Evolutionary conservation across 768 basidiomycete species (phyloP).

Genomic region (Melanogaster broomeanus): DNA sequence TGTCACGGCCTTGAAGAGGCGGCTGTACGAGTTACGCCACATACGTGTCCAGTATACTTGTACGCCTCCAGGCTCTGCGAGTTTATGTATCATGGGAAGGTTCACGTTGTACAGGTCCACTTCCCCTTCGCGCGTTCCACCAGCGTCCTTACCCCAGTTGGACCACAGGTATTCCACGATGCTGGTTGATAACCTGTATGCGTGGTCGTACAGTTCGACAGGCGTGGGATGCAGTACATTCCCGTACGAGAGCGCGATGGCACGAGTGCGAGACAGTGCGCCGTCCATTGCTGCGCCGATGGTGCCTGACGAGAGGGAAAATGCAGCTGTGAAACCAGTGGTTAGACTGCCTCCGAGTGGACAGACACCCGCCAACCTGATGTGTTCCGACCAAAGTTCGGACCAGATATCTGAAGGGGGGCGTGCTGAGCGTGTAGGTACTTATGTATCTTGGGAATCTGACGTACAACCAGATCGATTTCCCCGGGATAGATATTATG

Average conservation of each 20-base stretch:
- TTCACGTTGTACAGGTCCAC: conserved; percentile 88
- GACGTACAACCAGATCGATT: conserved; percentile 85
- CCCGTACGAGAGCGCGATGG: conserved; percentile 90
- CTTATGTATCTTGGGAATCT: conserved; percentile 8
- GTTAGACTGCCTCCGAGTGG: conserved; percentile 3
- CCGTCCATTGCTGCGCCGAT: conserved; percentile 89
- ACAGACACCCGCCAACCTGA: conserved; percentile 53
- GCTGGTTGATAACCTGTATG: conserved; percentile 63
- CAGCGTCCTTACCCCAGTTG: conserved; percentile 78
- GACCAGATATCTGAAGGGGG: conserved; percentile 69
- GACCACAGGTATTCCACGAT: conserved; percentile 78
- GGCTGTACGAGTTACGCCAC: conserved; percentile 85
- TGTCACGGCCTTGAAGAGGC: conserved; percentile 64
- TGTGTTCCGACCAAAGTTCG: conserved; percentile 83
- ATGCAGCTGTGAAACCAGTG: conserved; percentile 57
- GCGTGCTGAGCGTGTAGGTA: neutral
- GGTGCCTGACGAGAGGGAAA: conserved; percentile 89
- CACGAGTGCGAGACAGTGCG: conserved; percentile 65
- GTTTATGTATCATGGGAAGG: conserved; percentile 74
- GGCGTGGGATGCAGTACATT: conserved; percentile 74
- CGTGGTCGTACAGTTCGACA: conserved; percentile 58
- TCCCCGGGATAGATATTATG: conserved; percentile 85
- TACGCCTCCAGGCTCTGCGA: conserved; percentile 60
- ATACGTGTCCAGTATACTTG: conserved; percentile 79
- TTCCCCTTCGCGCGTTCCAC: conserved; percentile 57